These are phyloP conservation scores for Rhodosporidiobolus odoratus DNA, from an alignment of 768 basidiomycete genomes.

Conservation along the genomic window DNA sequence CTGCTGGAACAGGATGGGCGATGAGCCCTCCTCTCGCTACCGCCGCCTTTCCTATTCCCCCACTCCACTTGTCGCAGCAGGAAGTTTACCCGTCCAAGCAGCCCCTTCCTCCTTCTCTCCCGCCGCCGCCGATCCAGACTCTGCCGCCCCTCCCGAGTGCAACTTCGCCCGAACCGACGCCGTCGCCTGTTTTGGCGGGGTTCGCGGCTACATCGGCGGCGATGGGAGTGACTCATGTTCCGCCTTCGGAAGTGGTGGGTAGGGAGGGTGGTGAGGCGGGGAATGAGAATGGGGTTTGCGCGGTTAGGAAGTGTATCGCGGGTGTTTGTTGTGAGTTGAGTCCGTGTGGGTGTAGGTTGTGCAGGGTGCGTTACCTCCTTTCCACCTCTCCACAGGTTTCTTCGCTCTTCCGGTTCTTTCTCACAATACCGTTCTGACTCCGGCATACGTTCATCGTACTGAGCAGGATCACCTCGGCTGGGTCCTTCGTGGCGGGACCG, in stretches of 20 bases:
- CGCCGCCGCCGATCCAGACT: not conserved
- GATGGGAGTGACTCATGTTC: not conserved
- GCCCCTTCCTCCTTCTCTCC: not conserved
- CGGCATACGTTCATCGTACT: not conserved
- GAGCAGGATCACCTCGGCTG: not conserved
- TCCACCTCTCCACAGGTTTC: not conserved
- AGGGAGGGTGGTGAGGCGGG: not conserved
- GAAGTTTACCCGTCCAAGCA: not conserved
- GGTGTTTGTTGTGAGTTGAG: constrained; percentile 6
- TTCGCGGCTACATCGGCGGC: not conserved
- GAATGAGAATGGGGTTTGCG: not conserved
- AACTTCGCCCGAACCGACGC: not conserved
- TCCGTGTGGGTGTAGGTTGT: constrained; percentile 22
- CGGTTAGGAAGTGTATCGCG: not conserved
- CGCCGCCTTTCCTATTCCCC: no score
- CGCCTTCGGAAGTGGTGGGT: not conserved
- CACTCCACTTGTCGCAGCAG: not conserved
- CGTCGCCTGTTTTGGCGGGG: no score
- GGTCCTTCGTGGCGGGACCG: not conserved
- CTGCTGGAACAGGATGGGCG: not conserved
- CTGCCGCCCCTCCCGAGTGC: not conserved
- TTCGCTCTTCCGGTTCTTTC: not conserved
- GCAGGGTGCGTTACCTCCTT: constrained; percentile 21
- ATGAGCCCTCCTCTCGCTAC: not conserved
- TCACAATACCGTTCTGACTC: not conserved